phyloP scores from a whole-genome alignment of 306 rosid genomes.

The Morella rubra region DNA sequence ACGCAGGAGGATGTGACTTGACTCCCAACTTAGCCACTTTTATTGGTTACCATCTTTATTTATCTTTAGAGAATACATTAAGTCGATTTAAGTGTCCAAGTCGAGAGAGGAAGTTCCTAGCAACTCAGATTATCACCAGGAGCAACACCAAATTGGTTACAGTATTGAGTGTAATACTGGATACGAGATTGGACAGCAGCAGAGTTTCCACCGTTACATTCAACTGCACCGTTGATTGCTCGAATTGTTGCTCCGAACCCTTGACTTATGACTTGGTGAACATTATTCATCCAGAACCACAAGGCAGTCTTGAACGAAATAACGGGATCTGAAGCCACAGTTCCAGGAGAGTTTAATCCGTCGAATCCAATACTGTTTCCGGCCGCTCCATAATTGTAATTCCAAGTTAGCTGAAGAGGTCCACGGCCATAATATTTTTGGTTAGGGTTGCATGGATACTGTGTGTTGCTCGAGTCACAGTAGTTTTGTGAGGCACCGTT shows the following conservation, averaged over 20 bases:
- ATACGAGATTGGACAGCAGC: not conserved
- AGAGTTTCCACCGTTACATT: not conserved
- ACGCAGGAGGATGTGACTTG: no score
- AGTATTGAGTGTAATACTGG: not conserved
- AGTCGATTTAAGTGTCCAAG: no score
- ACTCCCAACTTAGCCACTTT: no score
- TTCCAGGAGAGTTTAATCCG: constrained; percentile 24
- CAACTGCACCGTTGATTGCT: not conserved
- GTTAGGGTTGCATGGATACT: constrained; percentile 17
- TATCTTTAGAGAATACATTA: no score
- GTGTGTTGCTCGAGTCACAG: not conserved
- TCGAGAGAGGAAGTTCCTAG: no score
- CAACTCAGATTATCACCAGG: no score
- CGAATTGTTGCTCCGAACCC: not conserved
- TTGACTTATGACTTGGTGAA: not conserved
- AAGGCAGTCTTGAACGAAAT: constrained; percentile 20
- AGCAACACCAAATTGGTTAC: no score
- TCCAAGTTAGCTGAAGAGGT: constrained; percentile 33
- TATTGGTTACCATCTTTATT: no score
- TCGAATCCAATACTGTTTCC: constrained; percentile 18
- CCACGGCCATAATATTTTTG: constrained; percentile 30
- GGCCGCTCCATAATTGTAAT: constrained; percentile 32
- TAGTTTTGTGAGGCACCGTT: not conserved
- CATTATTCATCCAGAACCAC: not conserved
- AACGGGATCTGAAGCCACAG: constrained; percentile 10